These are phyloP conservation scores for Vitis rupestris DNA, from an alignment of 164 flowering plant genomes.

Conservation along the genomic window DNA sequence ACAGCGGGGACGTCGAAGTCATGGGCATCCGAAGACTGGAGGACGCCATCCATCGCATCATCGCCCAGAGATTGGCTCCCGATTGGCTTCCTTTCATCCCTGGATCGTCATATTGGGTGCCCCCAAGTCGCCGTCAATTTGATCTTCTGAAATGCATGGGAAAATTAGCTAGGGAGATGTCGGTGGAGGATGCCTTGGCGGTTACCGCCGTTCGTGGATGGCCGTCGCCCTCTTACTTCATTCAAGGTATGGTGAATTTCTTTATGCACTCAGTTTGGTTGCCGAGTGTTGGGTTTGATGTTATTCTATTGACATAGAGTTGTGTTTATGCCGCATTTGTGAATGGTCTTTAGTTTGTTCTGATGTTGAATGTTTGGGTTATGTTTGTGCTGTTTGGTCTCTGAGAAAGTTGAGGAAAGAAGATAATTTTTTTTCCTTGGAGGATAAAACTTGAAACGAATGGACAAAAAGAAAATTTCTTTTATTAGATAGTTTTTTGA, in stretches of 20 bases:
- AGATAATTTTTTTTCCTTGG: too few species aligned
- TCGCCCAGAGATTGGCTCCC: constrained; percentile 59
- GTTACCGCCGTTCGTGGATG: constrained; percentile 19
- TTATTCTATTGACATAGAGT: too few species aligned
- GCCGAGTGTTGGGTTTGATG: too few species aligned
- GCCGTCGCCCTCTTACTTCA: constrained; percentile 21
- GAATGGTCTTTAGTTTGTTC: too few species aligned
- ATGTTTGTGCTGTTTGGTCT: too few species aligned
- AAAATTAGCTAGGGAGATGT: constrained; percentile 11
- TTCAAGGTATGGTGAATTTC: constrained; percentile 12
- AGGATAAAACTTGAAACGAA: too few species aligned
- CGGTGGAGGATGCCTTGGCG: constrained; percentile 8
- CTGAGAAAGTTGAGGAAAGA: too few species aligned
- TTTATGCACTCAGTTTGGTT: not conserved
- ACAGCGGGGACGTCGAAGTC: constrained; percentile 21
- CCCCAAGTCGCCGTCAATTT: constrained; percentile 4
- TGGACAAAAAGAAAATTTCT: too few species aligned
- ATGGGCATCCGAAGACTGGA: constrained; percentile 47
- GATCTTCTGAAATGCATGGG: constrained; percentile 13
- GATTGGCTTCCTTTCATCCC: constrained; percentile 85
- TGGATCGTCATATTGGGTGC: constrained; percentile 70
- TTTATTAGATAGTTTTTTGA: too few species aligned
- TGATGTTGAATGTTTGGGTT: too few species aligned
- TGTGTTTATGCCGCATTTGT: too few species aligned
- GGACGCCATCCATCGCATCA: constrained; percentile 60